These are phyloP conservation scores for Phlegmacium glaucopus DNA, from an alignment of 768 basidiomycete species.

Conservation along the genomic window DNA sequence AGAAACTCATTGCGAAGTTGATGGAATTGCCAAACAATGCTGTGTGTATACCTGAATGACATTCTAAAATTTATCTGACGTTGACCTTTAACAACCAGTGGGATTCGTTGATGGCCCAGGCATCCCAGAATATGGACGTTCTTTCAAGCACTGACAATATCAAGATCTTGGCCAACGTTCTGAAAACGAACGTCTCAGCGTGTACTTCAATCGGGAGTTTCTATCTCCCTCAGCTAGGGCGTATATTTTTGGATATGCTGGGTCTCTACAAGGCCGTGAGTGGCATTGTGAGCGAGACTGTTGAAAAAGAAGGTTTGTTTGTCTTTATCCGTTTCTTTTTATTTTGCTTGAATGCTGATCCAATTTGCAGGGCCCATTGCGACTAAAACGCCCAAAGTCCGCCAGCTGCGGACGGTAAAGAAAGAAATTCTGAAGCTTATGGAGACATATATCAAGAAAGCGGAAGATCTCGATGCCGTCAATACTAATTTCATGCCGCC, in stretches of 20 bases:
- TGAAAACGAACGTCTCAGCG: slow-evolving; percentile 98
- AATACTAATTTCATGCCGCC: slow-evolving; percentile 93
- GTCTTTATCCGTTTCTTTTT: background rate
- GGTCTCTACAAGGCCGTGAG: slow-evolving; percentile 97
- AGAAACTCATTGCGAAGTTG: slow-evolving; percentile 88
- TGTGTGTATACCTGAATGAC: slow-evolving; percentile 41
- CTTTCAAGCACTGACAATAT: slow-evolving; percentile 89
- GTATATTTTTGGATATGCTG: slow-evolving; percentile 97
- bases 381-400: slow-evolving; percentile 95
- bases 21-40: slow-evolving; percentile 99
- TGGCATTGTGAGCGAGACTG: slow-evolving; percentile 91
- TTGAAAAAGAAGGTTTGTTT: slow-evolving; percentile 73
- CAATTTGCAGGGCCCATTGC: slow-evolving; percentile 69
- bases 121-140: slow-evolving; percentile 88
- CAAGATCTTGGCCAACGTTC: slow-evolving; percentile 92
- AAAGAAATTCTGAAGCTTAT: slow-evolving; percentile 97
- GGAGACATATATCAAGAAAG: slow-evolving; percentile 97
- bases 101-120: slow-evolving; percentile 97
- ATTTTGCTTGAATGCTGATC: slow-evolving; percentile 5
- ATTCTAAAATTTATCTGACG: slow-evolving; percentile 1
- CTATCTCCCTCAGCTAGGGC: slow-evolving; percentile 95
- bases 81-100: slow-evolving; percentile 51
- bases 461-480: slow-evolving; percentile 93
- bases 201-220: slow-evolving; percentile 96
- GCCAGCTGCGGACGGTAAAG: slow-evolving; percentile 93